These are phyloP conservation scores for Vicia villosa DNA, from an alignment of 306 rosid genomes.

Conservation along the genomic window DNA sequence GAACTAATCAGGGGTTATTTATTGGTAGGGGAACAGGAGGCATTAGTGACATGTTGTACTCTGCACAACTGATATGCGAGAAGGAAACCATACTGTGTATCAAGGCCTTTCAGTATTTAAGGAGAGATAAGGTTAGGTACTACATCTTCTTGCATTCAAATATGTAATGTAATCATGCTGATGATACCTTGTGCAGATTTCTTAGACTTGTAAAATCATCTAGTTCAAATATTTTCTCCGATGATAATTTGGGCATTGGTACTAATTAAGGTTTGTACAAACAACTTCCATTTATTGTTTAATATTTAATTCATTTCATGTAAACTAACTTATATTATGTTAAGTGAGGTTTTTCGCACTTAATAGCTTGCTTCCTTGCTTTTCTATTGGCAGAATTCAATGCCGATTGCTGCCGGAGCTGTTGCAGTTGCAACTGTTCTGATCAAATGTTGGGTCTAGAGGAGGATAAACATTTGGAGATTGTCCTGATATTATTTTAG, in stretches of 20 bases:
- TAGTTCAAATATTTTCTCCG: slow-evolving; percentile 60
- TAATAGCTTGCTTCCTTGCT: slow-evolving; percentile 31
- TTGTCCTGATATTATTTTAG: slow-evolving; percentile 71
- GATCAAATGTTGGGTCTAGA: slow-evolving; percentile 99
- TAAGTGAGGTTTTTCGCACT: slow-evolving; percentile 29
- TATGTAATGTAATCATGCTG: too few relatives aligned
- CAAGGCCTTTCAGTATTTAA: too few relatives aligned
- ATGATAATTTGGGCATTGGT: slow-evolving; percentile 56
- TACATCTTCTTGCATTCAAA: too few relatives aligned
- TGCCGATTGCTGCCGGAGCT: slow-evolving; percentile 99
- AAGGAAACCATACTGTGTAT: too few relatives aligned
- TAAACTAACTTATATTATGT: slow-evolving; percentile 10
- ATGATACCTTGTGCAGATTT: too few relatives aligned
- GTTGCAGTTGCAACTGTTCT: slow-evolving; percentile 97
- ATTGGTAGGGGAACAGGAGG: too few relatives aligned
- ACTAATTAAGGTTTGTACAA: slow-evolving; percentile 71
- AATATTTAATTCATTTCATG: slow-evolving; percentile 23
- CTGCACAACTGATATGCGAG: too few relatives aligned
- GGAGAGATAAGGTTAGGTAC: too few relatives aligned
- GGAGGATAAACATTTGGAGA: slow-evolving; percentile 98
- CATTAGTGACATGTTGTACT: too few relatives aligned
- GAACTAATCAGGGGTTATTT: too few relatives aligned
- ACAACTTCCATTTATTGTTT: slow-evolving; percentile 21
- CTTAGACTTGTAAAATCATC: slow-evolving; percentile 86
- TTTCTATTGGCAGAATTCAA: slow-evolving; percentile 74